Evolutionary conservation across 106 monocot species (phyloP), one percentile per base, ranked within the genome.

Genomic region (Dendrobium officinale): DNA sequence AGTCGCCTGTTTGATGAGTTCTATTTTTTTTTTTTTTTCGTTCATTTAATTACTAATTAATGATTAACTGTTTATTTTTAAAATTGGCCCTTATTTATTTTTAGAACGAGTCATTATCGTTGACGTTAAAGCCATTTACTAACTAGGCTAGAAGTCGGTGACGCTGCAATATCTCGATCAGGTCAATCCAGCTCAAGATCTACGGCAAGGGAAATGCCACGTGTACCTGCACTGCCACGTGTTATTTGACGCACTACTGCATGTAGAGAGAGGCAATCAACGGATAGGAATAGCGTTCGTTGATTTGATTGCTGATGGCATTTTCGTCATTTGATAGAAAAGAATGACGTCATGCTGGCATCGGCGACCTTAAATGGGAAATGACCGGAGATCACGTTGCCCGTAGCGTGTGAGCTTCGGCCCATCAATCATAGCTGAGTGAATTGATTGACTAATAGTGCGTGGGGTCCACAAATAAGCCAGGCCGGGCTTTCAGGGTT

Each of bases 391-490:
- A 64, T 64, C 64, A 64, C 24, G 64, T 64, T 22, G 64, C 22
- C 64, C 64, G 64, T 64, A 24, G 64, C 64, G 64, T 64, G 64
- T 64, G 64, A 64, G 64, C 64, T 64, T 64, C 24, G 64, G 64
- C 64, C 64, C 22, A 22, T 64, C 20, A 64, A 24, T 64, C 20
- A 64, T 3, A 64, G 24, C 64, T 64, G 64, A 22, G 20, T 64
- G 64, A 64, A 26, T 64, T 64, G 24, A 64, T 22, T 64, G 24
- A 64, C 64, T 64, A 24, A 3, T 8, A 64, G 64, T 64, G 64
- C 64, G 9, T 64, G 64, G 64, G 64, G 20, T 24, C 64, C 64
- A 24, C 64, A 26, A 1, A 37, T n/a, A 18, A 22, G 26, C 64
- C 24, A 24, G 64, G 64, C 64, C 24, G 64, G 64, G 64, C 64